Evolutionary conservation across 2,329 filamentous ascomycete genomes (phyloP), one percentile per base, ranked within the genome.

Genomic region (Pestalotiopsis sp.): DNA sequence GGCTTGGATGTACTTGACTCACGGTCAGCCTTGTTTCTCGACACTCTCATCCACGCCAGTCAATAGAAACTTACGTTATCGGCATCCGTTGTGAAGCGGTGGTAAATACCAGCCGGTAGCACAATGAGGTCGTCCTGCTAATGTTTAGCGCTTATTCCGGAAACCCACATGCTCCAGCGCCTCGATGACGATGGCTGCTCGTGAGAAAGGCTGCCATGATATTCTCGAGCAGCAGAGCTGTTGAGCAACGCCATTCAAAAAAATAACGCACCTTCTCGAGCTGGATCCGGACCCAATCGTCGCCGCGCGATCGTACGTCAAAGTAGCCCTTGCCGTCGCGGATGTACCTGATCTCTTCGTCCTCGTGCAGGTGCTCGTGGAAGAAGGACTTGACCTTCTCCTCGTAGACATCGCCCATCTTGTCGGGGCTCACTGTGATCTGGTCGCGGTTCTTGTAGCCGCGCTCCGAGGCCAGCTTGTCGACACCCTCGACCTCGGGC

Each of bases 331-430:
- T 88, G 0, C 96, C 96, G 70, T 92, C 95, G 40, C 94, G 86
- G 73, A 99, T 95, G 77, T 98, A 99, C 62, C 96, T 87, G 73
- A 99, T 99, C 86, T 99, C 96, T 83, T 99, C 96, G 75, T 99
- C 96, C 84, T 99, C 96, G 79, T 99, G 96, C 75, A 99, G 81
- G 80, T 99, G 96, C 86, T 99, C 96, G 75, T 92, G 80, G 84
- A 98, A 99, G 85, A 99, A 99, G 73, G 83, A 89, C 84, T 94
- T 95, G 71, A 99, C 94, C 82, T 98, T 98, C 72, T 92, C 89
- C 82, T 99, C 95, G 83, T 98, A 99, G 59, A 90, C 83, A 52
- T 89, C 92, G 68, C 94, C 94, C 91, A 98, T 94, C 72, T 90
- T 92, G 72, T 90, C 85, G 0, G 95, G 95, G 7, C 93, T 97